phyloP scores from a whole-genome alignment of 2,329 filamentous ascomycete genomes.

The Myriangium duriaei region DNA sequence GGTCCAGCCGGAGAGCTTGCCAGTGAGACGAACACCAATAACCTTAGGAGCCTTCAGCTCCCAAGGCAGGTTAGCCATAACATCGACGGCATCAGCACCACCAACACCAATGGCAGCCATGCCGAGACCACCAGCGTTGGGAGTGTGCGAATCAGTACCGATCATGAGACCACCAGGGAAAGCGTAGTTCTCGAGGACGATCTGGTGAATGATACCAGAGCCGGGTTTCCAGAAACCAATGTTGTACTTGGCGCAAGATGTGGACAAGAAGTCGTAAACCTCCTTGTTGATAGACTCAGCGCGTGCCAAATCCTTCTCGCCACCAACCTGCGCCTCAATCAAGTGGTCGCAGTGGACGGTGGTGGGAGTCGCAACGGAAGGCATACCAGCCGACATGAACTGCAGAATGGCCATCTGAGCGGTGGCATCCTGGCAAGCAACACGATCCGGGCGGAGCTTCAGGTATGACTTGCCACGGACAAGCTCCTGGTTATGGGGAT shows the following conservation, averaged over 20 bases:
- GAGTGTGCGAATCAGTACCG: conserved; percentile 95
- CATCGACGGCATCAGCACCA: conserved; percentile 93
- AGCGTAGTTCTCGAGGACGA: conserved; percentile 95
- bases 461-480: conserved; percentile 92
- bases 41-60: conserved; percentile 91
- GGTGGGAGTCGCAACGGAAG: conserved; percentile 80
- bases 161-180: conserved; percentile 98
- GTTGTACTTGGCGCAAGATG: conserved; percentile 96
- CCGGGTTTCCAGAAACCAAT: conserved; percentile 99
- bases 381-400: conserved; percentile 99
- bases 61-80: conserved; percentile 91
- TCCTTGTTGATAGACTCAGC: conserved; percentile 95
- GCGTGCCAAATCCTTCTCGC: conserved; percentile 82
- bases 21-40: conserved; percentile 71
- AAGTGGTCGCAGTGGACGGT: conserved; percentile 99
- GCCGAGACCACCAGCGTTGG: conserved; percentile 84
- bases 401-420: conserved; percentile 99
- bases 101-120: conserved; percentile 95
- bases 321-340: conserved; percentile 93
- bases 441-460: conserved; percentile 90
- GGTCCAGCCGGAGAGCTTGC: conserved; percentile 78
- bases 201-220: conserved; percentile 99
- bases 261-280: conserved; percentile 93
- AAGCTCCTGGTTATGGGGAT: conserved; percentile 91
- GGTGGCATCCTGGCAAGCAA: conserved; percentile 98